These are phyloP conservation scores for Pseudopyrenochaeta lycopersici DNA, from an alignment of 2,329 filamentous ascomycete genomes.

Conservation along the genomic window DNA sequence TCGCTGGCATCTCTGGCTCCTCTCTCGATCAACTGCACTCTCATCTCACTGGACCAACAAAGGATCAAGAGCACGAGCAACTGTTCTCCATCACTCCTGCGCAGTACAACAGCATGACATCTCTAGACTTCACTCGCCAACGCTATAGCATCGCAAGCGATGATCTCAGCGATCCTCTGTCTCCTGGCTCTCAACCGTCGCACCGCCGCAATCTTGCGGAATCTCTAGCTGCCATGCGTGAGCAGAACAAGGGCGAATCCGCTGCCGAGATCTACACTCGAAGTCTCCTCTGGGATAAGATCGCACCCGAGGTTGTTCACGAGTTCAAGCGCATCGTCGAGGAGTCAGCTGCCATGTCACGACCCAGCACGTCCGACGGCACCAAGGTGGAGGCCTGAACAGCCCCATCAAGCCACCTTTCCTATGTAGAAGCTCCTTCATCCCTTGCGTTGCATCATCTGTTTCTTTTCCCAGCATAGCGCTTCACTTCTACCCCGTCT, in stretches of 20 bases:
- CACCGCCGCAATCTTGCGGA: conserved; percentile 80
- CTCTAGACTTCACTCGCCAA: conserved; percentile 71
- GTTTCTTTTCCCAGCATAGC: conserved; percentile 40
- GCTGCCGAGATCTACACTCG: conserved; percentile 92
- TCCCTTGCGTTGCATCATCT: conserved; percentile 38
- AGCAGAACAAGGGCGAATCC: conserved; percentile 71
- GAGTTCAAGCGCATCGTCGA: conserved; percentile 93
- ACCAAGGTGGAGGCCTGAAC: conserved; percentile 44
- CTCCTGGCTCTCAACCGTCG: conserved; percentile 55
- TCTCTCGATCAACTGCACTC: conserved; percentile 53
- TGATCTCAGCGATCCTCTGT: conserved; percentile 47
- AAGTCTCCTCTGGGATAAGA: conserved; percentile 92
- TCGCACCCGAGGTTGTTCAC: conserved; percentile 88
- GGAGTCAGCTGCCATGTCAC: conserved; percentile 65
- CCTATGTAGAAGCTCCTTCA: conserved; percentile 27
- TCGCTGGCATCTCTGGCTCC: conserved; percentile 47
- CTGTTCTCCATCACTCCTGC: conserved; percentile 85
- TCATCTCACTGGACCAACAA: conserved; percentile 67
- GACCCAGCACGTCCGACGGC: conserved; percentile 44
- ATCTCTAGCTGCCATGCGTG: conserved; percentile 80
- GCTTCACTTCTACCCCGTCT: conserved; percentile 39
- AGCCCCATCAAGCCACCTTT: conserved; percentile 20
- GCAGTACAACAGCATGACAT: conserved; percentile 87
- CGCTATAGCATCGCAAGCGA: conserved; percentile 61
- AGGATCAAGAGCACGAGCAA: conserved; percentile 87